Percentiles rank a stretch among this genome's conserved stretches.
These are phyloP conservation scores for Asclepias syriaca DNA, from an alignment of 257 asterid genomes.

Conservation along the genomic window DNA sequence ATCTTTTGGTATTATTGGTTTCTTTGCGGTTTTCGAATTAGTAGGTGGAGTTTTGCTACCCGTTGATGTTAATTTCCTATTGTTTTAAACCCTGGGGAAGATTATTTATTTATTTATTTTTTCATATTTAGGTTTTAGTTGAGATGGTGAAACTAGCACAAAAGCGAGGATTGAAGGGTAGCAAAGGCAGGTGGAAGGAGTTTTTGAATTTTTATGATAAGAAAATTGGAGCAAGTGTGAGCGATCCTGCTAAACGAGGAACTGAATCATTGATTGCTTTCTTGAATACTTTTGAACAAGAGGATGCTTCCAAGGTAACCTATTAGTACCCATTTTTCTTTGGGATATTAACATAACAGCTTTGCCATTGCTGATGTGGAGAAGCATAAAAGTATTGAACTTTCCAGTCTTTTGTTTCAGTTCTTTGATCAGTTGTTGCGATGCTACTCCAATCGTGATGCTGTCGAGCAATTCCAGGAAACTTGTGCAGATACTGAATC, in stretches of 20 bases:
- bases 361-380: neutral
- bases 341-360: neutral
- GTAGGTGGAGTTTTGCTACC: no score
- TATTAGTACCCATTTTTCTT: neutral
- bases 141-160: constrained; percentile 42
- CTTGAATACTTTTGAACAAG: constrained; percentile 50
- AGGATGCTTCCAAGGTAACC: constrained; percentile 59
- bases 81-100: neutral
- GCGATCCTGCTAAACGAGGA: constrained; percentile 81
- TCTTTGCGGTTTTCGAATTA: neutral
- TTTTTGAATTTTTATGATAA: constrained; percentile 58
- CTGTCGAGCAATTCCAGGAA: constrained; percentile 44
- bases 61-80: neutral
- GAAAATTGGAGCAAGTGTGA: constrained; percentile 69
- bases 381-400: neutral
- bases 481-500: constrained; percentile 52
- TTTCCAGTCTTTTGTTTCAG: constrained; percentile 33
- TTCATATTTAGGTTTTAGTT: constrained; percentile 27
- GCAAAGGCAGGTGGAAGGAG: constrained; percentile 59
- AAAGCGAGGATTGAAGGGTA: constrained; percentile 36
- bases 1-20: neutral
- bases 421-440: constrained; percentile 53
- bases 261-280: constrained; percentile 55
- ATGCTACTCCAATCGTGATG: constrained; percentile 51
- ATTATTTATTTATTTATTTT: no score